phyloP scores from a whole-genome alignment of 768 basidiomycete species.

The Termitomyces sp. region DNA sequence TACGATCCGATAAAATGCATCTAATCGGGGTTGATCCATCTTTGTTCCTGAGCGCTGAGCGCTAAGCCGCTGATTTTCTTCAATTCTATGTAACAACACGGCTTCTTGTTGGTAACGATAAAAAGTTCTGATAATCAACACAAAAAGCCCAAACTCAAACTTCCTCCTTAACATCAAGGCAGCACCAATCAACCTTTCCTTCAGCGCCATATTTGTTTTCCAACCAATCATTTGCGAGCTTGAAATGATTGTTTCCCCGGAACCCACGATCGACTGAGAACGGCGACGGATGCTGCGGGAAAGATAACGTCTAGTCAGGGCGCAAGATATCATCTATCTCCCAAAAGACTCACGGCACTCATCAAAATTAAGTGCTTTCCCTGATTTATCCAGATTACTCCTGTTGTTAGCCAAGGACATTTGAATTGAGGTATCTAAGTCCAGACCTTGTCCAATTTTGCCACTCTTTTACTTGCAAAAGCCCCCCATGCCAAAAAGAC shows the following conservation, averaged over 20 bases:
- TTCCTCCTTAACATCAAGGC: conserved; percentile 19
- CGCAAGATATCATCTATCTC: not conserved
- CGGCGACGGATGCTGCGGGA: conserved; percentile 76
- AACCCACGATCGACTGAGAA: conserved; percentile 76
- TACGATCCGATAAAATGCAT: not conserved
- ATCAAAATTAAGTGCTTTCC: conserved; percentile 76
- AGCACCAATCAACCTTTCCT: conserved; percentile 71
- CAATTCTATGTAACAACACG: not conserved
- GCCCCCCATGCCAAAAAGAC: conserved; percentile 89
- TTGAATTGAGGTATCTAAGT: not conserved
- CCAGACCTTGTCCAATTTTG: conserved; percentile 66
- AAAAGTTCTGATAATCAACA: not conserved
- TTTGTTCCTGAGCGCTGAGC: not conserved
- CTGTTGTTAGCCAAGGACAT: not conserved
- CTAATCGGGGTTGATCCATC: conserved; percentile 5
- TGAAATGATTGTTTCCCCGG: conserved; percentile 87
- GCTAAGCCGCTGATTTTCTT: not conserved
- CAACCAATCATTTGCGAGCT: conserved; percentile 83
- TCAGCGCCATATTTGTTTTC: conserved; percentile 69
- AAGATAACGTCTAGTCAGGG: conserved; percentile 18
- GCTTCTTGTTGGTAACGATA: not conserved
- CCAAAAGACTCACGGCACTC: conserved; percentile 54
- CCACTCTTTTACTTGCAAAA: conserved; percentile 80
- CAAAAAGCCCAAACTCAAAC: conserved; percentile 12
- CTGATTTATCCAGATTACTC: conserved; percentile 27